These are phyloP conservation scores for Corymbia maculata DNA, from an alignment of 345 rosid genomes.

Conservation along the genomic window DNA sequence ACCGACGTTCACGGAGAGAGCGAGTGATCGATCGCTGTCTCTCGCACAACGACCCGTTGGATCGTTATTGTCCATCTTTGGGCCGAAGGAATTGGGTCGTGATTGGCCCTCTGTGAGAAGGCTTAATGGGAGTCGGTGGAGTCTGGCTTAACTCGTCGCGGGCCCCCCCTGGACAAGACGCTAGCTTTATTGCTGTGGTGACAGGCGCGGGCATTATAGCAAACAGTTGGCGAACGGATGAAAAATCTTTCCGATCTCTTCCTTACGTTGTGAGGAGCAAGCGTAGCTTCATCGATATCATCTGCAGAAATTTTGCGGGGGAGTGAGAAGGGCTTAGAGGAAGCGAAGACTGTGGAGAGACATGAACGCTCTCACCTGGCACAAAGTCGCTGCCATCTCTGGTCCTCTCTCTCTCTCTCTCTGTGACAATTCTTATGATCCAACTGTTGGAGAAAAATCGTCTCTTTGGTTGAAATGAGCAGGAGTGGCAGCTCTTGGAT, in stretches of 20 bases:
- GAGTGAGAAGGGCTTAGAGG: neutral
- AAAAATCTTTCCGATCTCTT: neutral
- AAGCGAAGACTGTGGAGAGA: neutral
- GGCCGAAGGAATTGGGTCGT: neutral
- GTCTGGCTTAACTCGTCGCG: neutral
- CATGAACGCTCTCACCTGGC: constrained; percentile 74
- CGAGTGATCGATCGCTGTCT: neutral
- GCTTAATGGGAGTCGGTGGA: neutral
- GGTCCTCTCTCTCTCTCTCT: constrained; percentile 17
- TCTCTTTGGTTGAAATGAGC: neutral
- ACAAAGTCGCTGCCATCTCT: constrained; percentile 81
- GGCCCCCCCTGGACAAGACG: neutral
- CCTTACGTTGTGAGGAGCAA: neutral
- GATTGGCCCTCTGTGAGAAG: neutral
- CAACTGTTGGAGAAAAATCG: neutral
- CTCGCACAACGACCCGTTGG: neutral
- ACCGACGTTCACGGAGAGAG: neutral
- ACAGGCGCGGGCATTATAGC: neutral
- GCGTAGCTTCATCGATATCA: neutral
- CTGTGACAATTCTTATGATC: too few relatives aligned
- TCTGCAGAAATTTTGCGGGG: neutral
- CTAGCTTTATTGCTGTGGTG: neutral
- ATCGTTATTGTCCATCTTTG: neutral
- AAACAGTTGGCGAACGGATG: neutral
- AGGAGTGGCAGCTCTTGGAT: constrained; percentile 84